Percentiles rank a stretch among this genome's conserved stretches.
These are phyloP conservation scores for Clitopilus passeckerianus DNA, from an alignment of 768 basidiomycete species.

Conservation along the genomic window DNA sequence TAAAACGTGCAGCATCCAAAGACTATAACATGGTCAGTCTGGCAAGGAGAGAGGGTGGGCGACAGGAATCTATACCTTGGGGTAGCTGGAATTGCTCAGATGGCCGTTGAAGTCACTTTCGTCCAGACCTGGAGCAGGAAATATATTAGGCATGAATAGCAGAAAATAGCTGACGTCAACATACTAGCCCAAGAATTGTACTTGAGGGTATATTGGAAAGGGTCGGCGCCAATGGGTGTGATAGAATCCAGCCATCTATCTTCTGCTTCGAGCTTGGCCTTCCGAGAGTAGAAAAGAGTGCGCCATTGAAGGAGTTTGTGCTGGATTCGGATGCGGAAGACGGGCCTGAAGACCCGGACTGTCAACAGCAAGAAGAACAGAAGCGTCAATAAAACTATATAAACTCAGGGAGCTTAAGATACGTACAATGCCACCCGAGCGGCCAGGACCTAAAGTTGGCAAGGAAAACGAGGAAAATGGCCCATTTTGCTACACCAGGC, in stretches of 20 bases:
- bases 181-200: constrained; percentile 54
- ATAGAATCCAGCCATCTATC: constrained; percentile 42
- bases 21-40: constrained; percentile 17
- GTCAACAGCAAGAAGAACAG: constrained; percentile 3
- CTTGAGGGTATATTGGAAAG: constrained; percentile 38
- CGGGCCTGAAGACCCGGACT: constrained; percentile 54
- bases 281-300: constrained; percentile 30
- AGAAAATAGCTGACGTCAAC: constrained; percentile 18
- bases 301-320: constrained; percentile 26
- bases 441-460: constrained; percentile 60
- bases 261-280: constrained; percentile 24
- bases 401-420: not conserved
- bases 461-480: constrained; percentile 45
- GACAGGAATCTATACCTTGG: constrained; percentile 43
- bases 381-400: not conserved
- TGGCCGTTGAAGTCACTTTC: constrained; percentile 74
- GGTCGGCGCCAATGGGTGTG: constrained; percentile 51
- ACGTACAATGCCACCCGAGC: constrained; percentile 65
- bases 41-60: not conserved
- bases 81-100: constrained; percentile 78
- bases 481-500: constrained; percentile 28
- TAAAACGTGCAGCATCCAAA: constrained; percentile 45
- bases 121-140: constrained; percentile 43
- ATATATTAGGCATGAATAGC: not conserved
- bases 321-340: constrained; percentile 27